phyloP scores from a whole-genome alignment of 1,139 yeast species.

The Pneumocystis jirovecii region DNA sequence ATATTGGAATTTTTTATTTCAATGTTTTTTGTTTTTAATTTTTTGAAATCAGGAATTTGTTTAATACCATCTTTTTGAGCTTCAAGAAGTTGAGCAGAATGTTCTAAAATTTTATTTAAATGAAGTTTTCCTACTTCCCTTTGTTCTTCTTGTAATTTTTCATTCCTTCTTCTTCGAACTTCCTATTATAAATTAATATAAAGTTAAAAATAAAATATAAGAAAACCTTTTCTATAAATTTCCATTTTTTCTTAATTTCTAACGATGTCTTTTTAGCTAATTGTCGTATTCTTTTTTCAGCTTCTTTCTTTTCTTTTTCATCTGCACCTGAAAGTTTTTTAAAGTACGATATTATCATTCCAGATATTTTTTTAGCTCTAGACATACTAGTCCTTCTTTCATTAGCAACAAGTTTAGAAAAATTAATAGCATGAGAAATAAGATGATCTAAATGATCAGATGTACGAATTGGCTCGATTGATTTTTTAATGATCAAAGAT shows the following conservation, averaged over 20 bases:
- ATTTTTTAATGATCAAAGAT: slow-evolving; percentile 24
- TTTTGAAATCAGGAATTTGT: slow-evolving; percentile 17
- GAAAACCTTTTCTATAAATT: slow-evolving; percentile 69
- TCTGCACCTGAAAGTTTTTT: slow-evolving; percentile 77
- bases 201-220: slow-evolving; percentile 24
- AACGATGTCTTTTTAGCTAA: slow-evolving; percentile 67
- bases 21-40: slow-evolving; percentile 10
- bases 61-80: slow-evolving; percentile 40
- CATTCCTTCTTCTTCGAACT: slow-evolving; percentile 30
- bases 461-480: slow-evolving; percentile 31
- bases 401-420: slow-evolving; percentile 59
- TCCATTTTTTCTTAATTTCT: slow-evolving; percentile 85
- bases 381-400: slow-evolving; percentile 49
- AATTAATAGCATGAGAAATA: slow-evolving; percentile 56
- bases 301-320: slow-evolving; percentile 59
- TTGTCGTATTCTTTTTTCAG: slow-evolving; percentile 35
- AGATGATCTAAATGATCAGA: slow-evolving; percentile 58
- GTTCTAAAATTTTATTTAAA: slow-evolving; percentile 74
- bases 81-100: slow-evolving; percentile 76
- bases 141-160: slow-evolving; percentile 31
- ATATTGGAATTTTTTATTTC: slow-evolving; percentile 15
- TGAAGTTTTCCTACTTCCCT: slow-evolving; percentile 77
- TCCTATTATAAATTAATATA: slow-evolving; percentile 5
- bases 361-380: slow-evolving; percentile 59
- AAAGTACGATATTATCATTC: slow-evolving; percentile 75